Evolutionary conservation across 768 basidiomycete species (phyloP).

Genomic region (Zangia roseola): DNA sequence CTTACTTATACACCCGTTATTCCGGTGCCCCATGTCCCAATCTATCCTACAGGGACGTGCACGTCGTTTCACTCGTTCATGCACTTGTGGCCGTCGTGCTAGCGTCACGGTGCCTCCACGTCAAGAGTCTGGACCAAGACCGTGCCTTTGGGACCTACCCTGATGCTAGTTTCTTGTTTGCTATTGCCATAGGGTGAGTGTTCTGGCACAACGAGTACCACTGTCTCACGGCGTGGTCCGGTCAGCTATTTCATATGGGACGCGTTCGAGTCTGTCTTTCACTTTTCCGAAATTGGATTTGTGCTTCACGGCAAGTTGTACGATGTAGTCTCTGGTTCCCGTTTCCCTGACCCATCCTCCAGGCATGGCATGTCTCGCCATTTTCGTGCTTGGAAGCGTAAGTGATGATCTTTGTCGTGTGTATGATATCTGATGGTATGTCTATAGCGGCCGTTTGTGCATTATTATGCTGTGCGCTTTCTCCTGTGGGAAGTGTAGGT

Average conservation of each 20-base stretch:
- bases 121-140: slow-evolving; percentile 50
- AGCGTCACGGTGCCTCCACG: slow-evolving; percentile 51
- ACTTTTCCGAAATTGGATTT: slow-evolving; percentile 72
- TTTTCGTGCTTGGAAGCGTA: slow-evolving; percentile 73
- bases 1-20: not conserved
- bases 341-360: slow-evolving; percentile 1
- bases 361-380: slow-evolving; percentile 62
- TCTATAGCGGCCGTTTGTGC: slow-evolving; percentile 65
- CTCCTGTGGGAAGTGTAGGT: slow-evolving; percentile 79
- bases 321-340: not conserved
- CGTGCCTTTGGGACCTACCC: slow-evolving; percentile 77
- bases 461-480: slow-evolving; percentile 76
- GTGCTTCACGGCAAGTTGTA: slow-evolving; percentile 63
- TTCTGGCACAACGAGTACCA: not conserved
- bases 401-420: slow-evolving; percentile 26
- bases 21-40: not conserved
- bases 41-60: slow-evolving; percentile 52
- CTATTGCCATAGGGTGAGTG: slow-evolving; percentile 67
- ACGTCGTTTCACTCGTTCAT: slow-evolving; percentile 72
- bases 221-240: not conserved
- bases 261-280: slow-evolving; percentile 61
- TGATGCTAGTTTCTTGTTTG: slow-evolving; percentile 53
- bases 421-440: slow-evolving; percentile 2
- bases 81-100: slow-evolving; percentile 65
- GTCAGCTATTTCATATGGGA: slow-evolving; percentile 85